Percentiles rank a stretch among this genome's conserved stretches.
Evolutionary conservation across 305 asterid genomes (phyloP).

Genomic region (Rubia peregrina): DNA sequence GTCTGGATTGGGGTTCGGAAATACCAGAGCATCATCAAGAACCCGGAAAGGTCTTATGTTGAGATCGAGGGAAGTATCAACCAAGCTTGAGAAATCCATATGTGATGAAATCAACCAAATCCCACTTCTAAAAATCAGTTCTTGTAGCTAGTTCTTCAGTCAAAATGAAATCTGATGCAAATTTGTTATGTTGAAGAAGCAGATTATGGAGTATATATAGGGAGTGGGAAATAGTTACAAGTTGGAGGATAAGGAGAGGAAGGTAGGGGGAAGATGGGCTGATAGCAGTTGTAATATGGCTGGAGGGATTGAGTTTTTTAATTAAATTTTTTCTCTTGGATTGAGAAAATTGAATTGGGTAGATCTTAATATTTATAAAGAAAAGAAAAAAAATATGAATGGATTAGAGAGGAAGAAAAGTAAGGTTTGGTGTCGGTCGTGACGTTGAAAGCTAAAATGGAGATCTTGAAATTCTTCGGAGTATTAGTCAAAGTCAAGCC

Average conservation of each 20-base stretch:
- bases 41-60: constrained; percentile 39
- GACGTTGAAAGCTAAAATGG: constrained; percentile 15
- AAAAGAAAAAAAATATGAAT: not conserved
- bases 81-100: constrained; percentile 66
- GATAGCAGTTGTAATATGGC: not conserved
- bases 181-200: constrained; percentile 5
- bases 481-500: constrained; percentile 64
- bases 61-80: constrained; percentile 70
- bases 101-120: constrained; percentile 1
- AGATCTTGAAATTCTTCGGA: constrained; percentile 23
- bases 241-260: constrained; percentile 37
- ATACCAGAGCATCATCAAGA: constrained; percentile 36
- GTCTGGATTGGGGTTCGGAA: not conserved
- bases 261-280: constrained; percentile 35
- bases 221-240: constrained; percentile 3
- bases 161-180: not conserved
- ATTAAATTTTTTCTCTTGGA: not conserved
- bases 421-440: constrained; percentile 27
- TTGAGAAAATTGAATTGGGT: not conserved
- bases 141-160: not conserved
- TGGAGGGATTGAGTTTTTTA: not conserved
- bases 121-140: not conserved
- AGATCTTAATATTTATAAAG: not conserved
- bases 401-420: constrained; percentile 10
- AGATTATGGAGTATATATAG: not conserved